Percentiles rank a stretch among this genome's conserved stretches.
Evolutionary conservation across 2,329 filamentous ascomycete species (phyloP).

Genomic region (Sporothrix pallida): DNA sequence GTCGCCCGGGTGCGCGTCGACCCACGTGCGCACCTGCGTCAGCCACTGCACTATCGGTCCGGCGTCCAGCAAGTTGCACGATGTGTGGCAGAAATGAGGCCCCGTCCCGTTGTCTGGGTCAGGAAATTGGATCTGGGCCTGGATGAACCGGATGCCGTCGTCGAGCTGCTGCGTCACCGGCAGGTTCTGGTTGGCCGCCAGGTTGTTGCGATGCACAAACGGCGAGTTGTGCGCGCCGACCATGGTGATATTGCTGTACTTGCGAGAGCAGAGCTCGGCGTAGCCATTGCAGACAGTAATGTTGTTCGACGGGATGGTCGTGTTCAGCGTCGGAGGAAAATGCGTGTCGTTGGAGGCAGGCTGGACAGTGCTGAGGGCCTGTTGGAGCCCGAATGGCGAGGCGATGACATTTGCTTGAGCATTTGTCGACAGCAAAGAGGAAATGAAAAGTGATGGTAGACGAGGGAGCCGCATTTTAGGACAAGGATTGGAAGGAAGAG

Average conservation of each 20-base stretch:
- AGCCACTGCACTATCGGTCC: conserved; percentile 80
- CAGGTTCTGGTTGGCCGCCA: conserved; percentile 76
- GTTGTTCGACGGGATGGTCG: background rate
- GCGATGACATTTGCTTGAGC: background rate
- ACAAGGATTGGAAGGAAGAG: background rate
- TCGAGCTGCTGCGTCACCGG: conserved; percentile 73
- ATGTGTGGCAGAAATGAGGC: conserved; percentile 83
- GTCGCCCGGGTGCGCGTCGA: conserved; percentile 78
- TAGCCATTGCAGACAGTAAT: conserved; percentile 75
- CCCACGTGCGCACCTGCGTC: conserved; percentile 71
- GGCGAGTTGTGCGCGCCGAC: conserved; percentile 82
- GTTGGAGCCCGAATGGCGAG: background rate
- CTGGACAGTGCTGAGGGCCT: background rate
- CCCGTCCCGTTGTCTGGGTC: conserved; percentile 52
- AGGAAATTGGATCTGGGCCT: conserved; percentile 66
- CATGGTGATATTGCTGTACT: conserved; percentile 81
- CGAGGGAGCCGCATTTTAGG: background rate
- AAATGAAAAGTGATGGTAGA: background rate
- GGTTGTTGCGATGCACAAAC: conserved; percentile 72
- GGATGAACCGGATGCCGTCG: conserved; percentile 72
- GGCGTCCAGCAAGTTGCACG: conserved; percentile 79
- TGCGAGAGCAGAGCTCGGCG: conserved; percentile 74
- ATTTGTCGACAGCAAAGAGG: background rate
- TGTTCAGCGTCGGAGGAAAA: background rate
- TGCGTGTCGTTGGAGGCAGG: background rate